phyloP scores from a whole-genome alignment of 176 grass and related monocot species.

The Poa annua region DNA sequence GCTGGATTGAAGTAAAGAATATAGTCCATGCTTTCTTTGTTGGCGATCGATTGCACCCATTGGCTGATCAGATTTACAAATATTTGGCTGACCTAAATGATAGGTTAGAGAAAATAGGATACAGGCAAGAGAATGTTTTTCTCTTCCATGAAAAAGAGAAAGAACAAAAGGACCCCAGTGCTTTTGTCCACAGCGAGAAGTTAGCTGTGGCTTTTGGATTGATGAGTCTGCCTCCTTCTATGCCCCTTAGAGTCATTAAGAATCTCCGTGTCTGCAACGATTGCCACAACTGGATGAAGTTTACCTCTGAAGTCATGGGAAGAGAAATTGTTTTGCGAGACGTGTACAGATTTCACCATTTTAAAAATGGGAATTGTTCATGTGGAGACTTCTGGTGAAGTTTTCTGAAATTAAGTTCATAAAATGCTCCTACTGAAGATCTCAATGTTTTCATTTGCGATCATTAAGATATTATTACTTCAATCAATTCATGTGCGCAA shows the following conservation, averaged over 20 bases:
- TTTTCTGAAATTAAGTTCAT: not conserved
- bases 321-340: constrained; percentile 69
- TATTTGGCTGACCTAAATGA: constrained; percentile 56
- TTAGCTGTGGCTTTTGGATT: constrained; percentile 69
- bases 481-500: constrained; percentile 7
- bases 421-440: not conserved
- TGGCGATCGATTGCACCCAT: constrained; percentile 61
- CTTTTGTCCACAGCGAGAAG: constrained; percentile 66
- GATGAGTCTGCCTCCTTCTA: constrained; percentile 46
- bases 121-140: constrained; percentile 54
- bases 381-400: constrained; percentile 78
- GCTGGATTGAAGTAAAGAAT: constrained; percentile 67
- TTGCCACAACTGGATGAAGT: constrained; percentile 79
- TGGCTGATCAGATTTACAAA: constrained; percentile 54
- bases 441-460: not conserved
- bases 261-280: constrained; percentile 72
- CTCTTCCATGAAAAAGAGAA: constrained; percentile 67
- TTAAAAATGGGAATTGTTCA: constrained; percentile 59
- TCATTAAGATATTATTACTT: not conserved
- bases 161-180: constrained; percentile 52
- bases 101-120: constrained; percentile 60
- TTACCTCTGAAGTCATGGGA: constrained; percentile 41
- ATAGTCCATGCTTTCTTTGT: constrained; percentile 70
- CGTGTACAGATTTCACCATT: constrained; percentile 83
- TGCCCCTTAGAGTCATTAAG: constrained; percentile 72